Conservation (phyloP, 768 basidiomycete genomes). For the Pleurotus sapidus region DNA sequence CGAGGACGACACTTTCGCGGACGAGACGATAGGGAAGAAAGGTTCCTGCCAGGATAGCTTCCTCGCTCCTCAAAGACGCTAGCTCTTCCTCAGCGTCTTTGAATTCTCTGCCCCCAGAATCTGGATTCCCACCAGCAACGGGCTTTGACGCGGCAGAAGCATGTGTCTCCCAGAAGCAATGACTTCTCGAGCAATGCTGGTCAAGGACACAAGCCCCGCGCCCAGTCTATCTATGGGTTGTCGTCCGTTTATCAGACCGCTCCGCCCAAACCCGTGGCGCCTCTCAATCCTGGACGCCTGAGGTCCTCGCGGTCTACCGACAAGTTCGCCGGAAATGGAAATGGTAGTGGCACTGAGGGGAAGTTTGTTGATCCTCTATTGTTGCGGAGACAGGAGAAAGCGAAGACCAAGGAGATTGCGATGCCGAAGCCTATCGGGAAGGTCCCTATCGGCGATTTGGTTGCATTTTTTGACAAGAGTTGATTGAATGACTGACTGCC, state of each 20-base stretch:
- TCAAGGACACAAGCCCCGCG: slow-evolving; percentile 25
- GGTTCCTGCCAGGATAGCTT: slow-evolving; percentile 31
- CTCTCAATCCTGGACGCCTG: slow-evolving; percentile 29
- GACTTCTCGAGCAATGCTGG: slow-evolving; percentile 8
- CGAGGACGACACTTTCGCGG: slow-evolving; percentile 41
- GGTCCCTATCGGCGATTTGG: slow-evolving; percentile 72
- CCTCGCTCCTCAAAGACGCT: not conserved
- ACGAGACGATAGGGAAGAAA: slow-evolving; percentile 64
- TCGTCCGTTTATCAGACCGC: slow-evolving; percentile 31
- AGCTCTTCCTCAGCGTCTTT: slow-evolving; percentile 2
- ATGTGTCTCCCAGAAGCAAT: not conserved
- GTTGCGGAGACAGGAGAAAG: slow-evolving; percentile 61
- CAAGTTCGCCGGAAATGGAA: slow-evolving; percentile 17
- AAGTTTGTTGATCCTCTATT: slow-evolving; percentile 80
- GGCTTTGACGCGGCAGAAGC: not conserved
- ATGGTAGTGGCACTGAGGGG: slow-evolving; percentile 14
- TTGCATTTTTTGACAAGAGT: slow-evolving; percentile 76
- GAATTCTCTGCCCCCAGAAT: slow-evolving; percentile 2
- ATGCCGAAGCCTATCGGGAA: slow-evolving; percentile 52
- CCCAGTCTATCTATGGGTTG: slow-evolving; percentile 59
- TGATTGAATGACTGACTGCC: not conserved
- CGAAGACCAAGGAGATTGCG: slow-evolving; percentile 36
- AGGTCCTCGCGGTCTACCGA: slow-evolving; percentile 40
- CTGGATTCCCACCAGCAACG: not conserved
- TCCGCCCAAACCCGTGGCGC: slow-evolving; percentile 23